Conservation (phyloP, 1,284 basidiomycete genomes). For the Apiotrichum gracile region DNA sequence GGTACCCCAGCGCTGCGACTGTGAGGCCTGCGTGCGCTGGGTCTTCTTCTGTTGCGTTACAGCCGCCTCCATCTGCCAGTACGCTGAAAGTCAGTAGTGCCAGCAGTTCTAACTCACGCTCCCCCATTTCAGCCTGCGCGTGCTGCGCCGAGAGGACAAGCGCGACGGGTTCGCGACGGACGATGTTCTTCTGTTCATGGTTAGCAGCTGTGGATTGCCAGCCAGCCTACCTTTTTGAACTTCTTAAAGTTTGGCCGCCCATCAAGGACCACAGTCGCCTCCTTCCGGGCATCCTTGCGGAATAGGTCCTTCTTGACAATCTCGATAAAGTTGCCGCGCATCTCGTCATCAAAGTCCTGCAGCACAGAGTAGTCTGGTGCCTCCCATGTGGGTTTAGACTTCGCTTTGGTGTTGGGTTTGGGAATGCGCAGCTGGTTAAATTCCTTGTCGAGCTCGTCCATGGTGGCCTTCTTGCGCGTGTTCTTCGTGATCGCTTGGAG, state of each 20-base stretch:
- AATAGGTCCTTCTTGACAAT: constrained; percentile 52
- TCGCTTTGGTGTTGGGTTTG: constrained; percentile 55
- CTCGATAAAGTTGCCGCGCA: constrained; percentile 79
- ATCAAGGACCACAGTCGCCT: constrained; percentile 42
- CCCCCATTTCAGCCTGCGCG: constrained; percentile 36
- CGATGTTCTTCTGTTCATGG: constrained; percentile 35
- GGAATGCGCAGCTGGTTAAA: constrained; percentile 75
- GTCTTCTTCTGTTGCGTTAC: constrained; percentile 9
- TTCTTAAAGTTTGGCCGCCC: constrained; percentile 74
- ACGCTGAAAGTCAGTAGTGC: constrained; percentile 22
- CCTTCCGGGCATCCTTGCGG: constrained; percentile 48
- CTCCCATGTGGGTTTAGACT: constrained; percentile 9
- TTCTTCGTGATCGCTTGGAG: constrained; percentile 32
- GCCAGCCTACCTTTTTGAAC: constrained; percentile 63
- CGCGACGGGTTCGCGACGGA: constrained; percentile 28
- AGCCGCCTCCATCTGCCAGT: constrained; percentile 31
- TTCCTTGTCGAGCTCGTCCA: constrained; percentile 68
- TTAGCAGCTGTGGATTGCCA: background rate
- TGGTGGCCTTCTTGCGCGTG: constrained; percentile 29
- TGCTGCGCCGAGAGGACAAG: constrained; percentile 31
- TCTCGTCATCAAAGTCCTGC: constrained; percentile 66
- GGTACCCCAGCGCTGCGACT: background rate
- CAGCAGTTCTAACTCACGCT: constrained; percentile 28
- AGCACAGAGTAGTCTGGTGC: constrained; percentile 49
- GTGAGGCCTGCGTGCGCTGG: constrained; percentile 3